Evolutionary conservation across 2,329 filamentous ascomycete species (phyloP).

Genomic region (Xylariomycetidae sp.): DNA sequence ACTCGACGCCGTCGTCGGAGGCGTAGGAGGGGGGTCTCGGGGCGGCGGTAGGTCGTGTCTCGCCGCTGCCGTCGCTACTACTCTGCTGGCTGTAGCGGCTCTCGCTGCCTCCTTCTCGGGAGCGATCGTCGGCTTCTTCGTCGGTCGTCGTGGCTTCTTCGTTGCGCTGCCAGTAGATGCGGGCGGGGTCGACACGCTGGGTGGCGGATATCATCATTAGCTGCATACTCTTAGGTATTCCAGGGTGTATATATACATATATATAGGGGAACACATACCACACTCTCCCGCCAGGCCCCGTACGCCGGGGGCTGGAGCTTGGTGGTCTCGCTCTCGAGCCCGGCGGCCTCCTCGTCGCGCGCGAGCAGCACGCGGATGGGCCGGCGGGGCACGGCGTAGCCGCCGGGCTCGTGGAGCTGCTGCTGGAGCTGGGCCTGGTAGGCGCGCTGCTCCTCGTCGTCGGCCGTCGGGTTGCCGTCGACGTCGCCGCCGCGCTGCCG

Average conservation of each 20-base stretch:
- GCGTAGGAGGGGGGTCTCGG: slow-evolving; percentile 67
- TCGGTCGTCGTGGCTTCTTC: slow-evolving; percentile 18
- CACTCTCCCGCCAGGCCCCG: slow-evolving; percentile 75
- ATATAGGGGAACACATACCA: slow-evolving; percentile 57
- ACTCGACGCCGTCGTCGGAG: slow-evolving; percentile 68
- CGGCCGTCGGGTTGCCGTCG: too few species aligned
- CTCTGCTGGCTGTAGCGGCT: neutral
- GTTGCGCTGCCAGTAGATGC: slow-evolving; percentile 74
- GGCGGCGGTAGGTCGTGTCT: slow-evolving; percentile 14
- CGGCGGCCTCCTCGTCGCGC: slow-evolving; percentile 64
- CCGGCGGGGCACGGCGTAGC: slow-evolving; percentile 62
- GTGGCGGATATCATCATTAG: neutral
- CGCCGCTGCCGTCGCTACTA: slow-evolving; percentile 2
- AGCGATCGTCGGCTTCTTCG: slow-evolving; percentile 5
- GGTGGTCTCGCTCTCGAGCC: slow-evolving; percentile 46
- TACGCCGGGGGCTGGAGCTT: slow-evolving; percentile 74
- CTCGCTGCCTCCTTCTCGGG: slow-evolving; percentile 10
- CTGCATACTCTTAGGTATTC: neutral
- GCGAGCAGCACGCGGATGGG: slow-evolving; percentile 74
- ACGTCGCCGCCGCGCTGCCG: slow-evolving; percentile 38
- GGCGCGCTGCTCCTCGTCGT: slow-evolving; percentile 25
- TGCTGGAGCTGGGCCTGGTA: slow-evolving; percentile 11
- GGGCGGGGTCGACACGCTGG: slow-evolving; percentile 70
- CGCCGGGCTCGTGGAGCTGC: slow-evolving; percentile 44
- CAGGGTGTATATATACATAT: neutral